Conservation (phyloP, 805 yeast genomes). For the Sporopachydermia quercuum region DNA sequence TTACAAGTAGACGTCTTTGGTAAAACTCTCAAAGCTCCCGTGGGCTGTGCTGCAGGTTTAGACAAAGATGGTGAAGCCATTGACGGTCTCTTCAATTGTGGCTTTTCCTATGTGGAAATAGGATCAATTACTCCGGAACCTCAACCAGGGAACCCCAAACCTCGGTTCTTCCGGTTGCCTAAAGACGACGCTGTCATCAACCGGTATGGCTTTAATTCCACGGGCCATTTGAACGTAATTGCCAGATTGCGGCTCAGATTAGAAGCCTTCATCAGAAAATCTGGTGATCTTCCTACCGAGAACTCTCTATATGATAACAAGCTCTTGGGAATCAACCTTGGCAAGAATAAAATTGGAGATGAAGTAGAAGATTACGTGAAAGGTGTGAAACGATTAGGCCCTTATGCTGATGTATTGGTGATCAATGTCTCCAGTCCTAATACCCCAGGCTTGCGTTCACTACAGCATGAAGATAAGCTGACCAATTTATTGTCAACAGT, state of each 20-base stretch:
- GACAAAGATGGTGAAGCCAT: constrained; percentile 90
- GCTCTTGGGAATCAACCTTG: constrained; percentile 71
- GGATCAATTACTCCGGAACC: constrained; percentile 89
- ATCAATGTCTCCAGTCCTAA: constrained; percentile 91
- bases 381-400: constrained; percentile 74
- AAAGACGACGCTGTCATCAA: constrained; percentile 85
- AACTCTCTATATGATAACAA: constrained; percentile 46
- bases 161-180: constrained; percentile 77
- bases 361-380: constrained; percentile 73
- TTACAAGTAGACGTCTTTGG: constrained; percentile 56
- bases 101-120: constrained; percentile 82
- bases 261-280: constrained; percentile 20
- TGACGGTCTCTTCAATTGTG: constrained; percentile 61
- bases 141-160: constrained; percentile 90
- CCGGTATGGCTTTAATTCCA: constrained; percentile 88
- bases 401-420: constrained; percentile 76
- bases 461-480: constrained; percentile 66
- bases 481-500: constrained; percentile 53
- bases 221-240: constrained; percentile 67
- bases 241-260: constrained; percentile 55
- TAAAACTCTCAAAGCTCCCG: constrained; percentile 49
- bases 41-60: constrained; percentile 92
- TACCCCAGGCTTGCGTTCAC: constrained; percentile 84
- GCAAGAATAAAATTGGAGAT: constrained; percentile 87
- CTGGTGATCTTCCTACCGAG: constrained; percentile 15